Evolutionary conservation across 371 early-diverging fungal genomes (phyloP), one percentile per base, ranked within the genome.

Genomic region (Rhizopus stolonifer): DNA sequence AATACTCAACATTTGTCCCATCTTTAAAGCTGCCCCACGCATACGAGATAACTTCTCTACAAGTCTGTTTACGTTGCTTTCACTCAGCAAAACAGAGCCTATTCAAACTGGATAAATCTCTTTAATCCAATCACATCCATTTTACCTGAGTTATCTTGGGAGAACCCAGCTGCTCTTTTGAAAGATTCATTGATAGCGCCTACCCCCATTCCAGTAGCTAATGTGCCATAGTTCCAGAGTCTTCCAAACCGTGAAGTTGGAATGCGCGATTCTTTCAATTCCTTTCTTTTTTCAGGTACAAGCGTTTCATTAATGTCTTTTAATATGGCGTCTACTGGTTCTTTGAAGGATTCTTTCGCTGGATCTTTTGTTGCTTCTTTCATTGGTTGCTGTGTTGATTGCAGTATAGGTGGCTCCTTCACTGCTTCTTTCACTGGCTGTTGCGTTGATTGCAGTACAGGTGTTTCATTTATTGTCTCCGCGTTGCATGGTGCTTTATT

Each of bases 1-100:
- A 49, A 98, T 97, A 64, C 92, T 90, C 9, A 98, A 59, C 94
- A 98, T 95, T 64, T 98, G 98, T 0, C 98, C 98, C 62, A 98
- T 82, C 66, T 98, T 98, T 15, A 97, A 73, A 2, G 98, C 98
- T 0, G 98, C 98, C 1, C 98, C 98, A 25, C 98, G 85, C 97
- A 98, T 96, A 43, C 82, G 76, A 2, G 95, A 86, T n/a, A 98
- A 78, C 45, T 89, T 89, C 22, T 70, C 79, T 0, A 95, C 96
- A 8, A 98, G 70, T 6, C 92, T 77, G 57, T 96, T 92, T 23
- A 96, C 84, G 57, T 95, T 96, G 1, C 77, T 83, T n/a, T 82
- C 83, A 38, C 75, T 92, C 45, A 93, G 55, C 60, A 91, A 72
- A 25, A 67, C 70, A 0, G 88, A 83, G 7, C 68, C 60, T 57